phyloP scores from a whole-genome alignment of 345 rosid species.

The Populus ilicifolia region DNA sequence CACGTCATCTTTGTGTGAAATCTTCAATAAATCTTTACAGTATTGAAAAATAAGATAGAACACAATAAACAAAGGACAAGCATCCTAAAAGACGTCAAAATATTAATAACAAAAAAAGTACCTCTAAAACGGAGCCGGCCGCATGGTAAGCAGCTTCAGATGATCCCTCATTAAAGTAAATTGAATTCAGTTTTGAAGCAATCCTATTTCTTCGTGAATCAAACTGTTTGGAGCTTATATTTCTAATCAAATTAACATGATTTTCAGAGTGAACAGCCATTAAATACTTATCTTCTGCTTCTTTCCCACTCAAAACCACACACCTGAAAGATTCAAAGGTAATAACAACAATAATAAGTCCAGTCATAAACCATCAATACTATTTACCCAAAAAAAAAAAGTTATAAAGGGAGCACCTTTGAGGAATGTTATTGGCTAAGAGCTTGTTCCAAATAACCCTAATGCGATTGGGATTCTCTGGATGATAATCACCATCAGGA shows the following conservation, averaged over 20 bases:
- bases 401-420: slow-evolving; percentile 34
- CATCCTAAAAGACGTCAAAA: not conserved
- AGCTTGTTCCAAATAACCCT: slow-evolving; percentile 72
- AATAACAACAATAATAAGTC: not conserved
- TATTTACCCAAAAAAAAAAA: not conserved
- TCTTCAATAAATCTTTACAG: no score
- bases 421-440: slow-evolving; percentile 50
- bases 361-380: not conserved
- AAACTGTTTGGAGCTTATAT: slow-evolving; percentile 55
- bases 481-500: slow-evolving; percentile 64
- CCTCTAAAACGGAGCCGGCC: slow-evolving; percentile 88
- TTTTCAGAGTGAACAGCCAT: slow-evolving; percentile 54
- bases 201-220: slow-evolving; percentile 45
- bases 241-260: slow-evolving; percentile 62
- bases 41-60: not conserved
- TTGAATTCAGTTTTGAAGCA: slow-evolving; percentile 65
- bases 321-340: slow-evolving; percentile 47
- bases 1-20: no score
- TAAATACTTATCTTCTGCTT: slow-evolving; percentile 60
- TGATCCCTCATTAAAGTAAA: slow-evolving; percentile 77
- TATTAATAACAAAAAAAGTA: slow-evolving; percentile 10
- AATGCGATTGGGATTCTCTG: slow-evolving; percentile 78
- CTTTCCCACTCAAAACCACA: slow-evolving; percentile 59
- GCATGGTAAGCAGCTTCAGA: slow-evolving; percentile 82
- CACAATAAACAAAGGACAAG: not conserved